A percentile compares a stretch with the other conserved stretches of the same genome.
Evolutionary conservation across 352 stramenopile species (phyloP).

Genomic region (Aphanomyces euteiches): DNA sequence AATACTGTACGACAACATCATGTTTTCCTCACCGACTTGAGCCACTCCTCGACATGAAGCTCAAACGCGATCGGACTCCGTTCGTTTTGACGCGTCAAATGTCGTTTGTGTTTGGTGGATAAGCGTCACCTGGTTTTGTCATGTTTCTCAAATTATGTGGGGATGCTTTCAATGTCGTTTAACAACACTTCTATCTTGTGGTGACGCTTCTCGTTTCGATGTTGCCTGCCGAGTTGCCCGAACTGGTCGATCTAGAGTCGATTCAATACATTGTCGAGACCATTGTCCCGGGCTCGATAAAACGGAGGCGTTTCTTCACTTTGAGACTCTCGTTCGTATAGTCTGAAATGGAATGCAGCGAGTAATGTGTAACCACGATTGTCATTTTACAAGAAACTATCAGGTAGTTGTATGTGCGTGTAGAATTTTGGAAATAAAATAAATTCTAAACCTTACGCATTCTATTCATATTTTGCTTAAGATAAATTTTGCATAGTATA

Average conservation of each 20-base stretch:
- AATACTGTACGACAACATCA: conserved; percentile 96
- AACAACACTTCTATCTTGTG: conserved; percentile 68
- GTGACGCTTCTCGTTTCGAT: conserved; percentile 78
- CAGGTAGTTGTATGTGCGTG: too few relatives aligned
- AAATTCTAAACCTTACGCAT: too few relatives aligned
- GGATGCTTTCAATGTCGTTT: conserved; percentile 68
- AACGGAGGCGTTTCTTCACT: not conserved
- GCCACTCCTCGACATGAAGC: conserved; percentile 80
- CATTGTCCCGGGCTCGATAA: conserved; percentile 65
- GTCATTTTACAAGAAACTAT: too few relatives aligned
- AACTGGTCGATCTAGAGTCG: conserved; percentile 70
- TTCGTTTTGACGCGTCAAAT: conserved; percentile 92
- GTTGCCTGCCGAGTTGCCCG: conserved; percentile 76
- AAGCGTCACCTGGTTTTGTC: conserved; percentile 61
- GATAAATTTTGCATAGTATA: too few relatives aligned
- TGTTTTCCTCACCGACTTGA: conserved; percentile 98
- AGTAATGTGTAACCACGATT: too few relatives aligned
- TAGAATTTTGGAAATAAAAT: too few relatives aligned
- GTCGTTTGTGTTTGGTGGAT: conserved; percentile 78
- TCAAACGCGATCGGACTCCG: conserved; percentile 81
- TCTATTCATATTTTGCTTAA: too few relatives aligned
- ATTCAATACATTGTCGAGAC: conserved; percentile 82
- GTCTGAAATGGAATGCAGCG: not conserved
- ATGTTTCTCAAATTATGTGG: conserved; percentile 66
- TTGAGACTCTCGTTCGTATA: conserved; percentile 2